Evolutionary conservation across 805 yeast species (phyloP).

Genomic region (Saturnispora saitoi): DNA sequence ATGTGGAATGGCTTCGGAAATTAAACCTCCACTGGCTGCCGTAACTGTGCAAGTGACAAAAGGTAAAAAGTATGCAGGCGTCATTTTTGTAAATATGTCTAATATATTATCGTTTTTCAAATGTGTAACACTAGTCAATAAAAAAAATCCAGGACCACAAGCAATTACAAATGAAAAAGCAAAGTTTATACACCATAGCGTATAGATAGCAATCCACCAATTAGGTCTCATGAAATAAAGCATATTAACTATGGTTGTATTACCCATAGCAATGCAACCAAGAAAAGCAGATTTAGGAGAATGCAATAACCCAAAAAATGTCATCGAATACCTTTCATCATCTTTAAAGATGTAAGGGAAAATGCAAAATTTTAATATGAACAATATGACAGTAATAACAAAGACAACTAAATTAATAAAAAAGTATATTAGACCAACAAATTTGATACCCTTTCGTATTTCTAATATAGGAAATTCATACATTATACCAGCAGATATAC

Average conservation of each 20-base stretch:
- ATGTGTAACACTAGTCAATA: constrained; percentile 21
- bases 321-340: constrained; percentile 14
- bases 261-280: constrained; percentile 81
- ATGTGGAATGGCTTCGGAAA: constrained; percentile 32
- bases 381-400: constrained; percentile 34
- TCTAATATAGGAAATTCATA: constrained; percentile 58
- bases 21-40: constrained; percentile 57
- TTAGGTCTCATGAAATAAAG: constrained; percentile 33
- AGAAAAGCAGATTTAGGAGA: constrained; percentile 50
- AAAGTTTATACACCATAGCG: constrained; percentile 69
- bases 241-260: constrained; percentile 54
- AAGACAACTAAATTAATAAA: constrained; percentile 46
- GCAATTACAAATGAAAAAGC: constrained; percentile 47
- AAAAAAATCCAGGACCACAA: constrained; percentile 50
- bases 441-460: constrained; percentile 20
- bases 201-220: constrained; percentile 45
- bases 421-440: constrained; percentile 54
- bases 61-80: constrained; percentile 58
- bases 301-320: constrained; percentile 22
- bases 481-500: constrained; percentile 57
- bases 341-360: constrained; percentile 20
- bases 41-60: constrained; percentile 76
- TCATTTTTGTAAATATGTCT: constrained; percentile 33
- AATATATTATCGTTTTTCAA: constrained; percentile 9
- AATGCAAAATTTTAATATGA: constrained; percentile 32